Percentiles rank a stretch among this genome's conserved stretches.
These are phyloP conservation scores for Canna indica DNA, from an alignment of 176 grass and related monocot genomes.

Conservation along the genomic window DNA sequence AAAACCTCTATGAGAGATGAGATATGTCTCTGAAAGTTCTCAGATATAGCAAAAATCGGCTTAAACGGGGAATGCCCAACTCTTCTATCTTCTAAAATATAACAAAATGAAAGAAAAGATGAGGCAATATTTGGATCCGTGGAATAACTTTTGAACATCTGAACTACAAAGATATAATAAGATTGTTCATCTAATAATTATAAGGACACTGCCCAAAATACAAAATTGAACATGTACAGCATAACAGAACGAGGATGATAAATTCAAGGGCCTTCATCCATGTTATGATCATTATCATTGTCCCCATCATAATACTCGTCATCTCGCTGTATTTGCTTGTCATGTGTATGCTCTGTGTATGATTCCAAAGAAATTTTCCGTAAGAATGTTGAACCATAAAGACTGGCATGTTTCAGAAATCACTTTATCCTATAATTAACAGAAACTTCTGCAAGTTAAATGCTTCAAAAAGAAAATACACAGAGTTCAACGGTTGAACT, in stretches of 20 bases:
- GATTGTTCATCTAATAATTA: background rate
- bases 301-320: slow-evolving; percentile 92
- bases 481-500: too few relatives aligned
- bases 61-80: too few relatives aligned
- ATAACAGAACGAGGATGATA: too few relatives aligned
- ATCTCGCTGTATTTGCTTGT: slow-evolving; percentile 76
- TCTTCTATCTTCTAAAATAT: too few relatives aligned
- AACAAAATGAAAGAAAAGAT: too few relatives aligned
- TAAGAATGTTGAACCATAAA: background rate
- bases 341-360: slow-evolving; percentile 64
- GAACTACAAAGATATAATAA: background rate
- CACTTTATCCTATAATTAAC: background rate
- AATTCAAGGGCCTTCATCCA: slow-evolving; percentile 31
- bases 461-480: background rate
- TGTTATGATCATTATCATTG: slow-evolving; percentile 80
- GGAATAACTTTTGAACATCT: background rate
- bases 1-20: too few relatives aligned
- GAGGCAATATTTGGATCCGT: too few relatives aligned
- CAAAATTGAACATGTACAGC: background rate
- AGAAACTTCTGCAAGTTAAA: background rate
- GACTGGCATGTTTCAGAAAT: background rate
- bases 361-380: background rate
- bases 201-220: background rate
- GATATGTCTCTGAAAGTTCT: too few relatives aligned
- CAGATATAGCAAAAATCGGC: too few relatives aligned